These are phyloP conservation scores for Dioszegia hungarica DNA, from an alignment of 768 basidiomycete genomes.

Conservation along the genomic window DNA sequence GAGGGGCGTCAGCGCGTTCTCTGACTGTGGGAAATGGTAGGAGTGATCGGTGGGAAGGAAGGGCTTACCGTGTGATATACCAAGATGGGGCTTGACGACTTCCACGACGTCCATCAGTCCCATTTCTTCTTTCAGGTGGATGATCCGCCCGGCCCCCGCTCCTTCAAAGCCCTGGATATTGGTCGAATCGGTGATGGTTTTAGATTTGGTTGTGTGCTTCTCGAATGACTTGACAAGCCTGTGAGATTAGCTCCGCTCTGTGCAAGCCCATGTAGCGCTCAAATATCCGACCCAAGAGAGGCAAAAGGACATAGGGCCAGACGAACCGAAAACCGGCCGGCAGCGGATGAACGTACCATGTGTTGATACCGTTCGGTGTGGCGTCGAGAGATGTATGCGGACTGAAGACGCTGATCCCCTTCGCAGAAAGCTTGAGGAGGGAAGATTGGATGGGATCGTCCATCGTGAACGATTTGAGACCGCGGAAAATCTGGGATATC, in stretches of 20 bases:
- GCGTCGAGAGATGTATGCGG: constrained; percentile 86
- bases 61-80: constrained; percentile 58
- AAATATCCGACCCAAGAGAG: too few species aligned
- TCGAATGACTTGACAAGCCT: constrained; percentile 41
- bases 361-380: constrained; percentile 75
- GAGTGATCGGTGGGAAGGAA: too few species aligned
- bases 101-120: constrained; percentile 59
- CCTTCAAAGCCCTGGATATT: constrained; percentile 38
- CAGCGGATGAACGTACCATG: neutral
- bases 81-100: constrained; percentile 67
- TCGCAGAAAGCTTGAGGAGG: constrained; percentile 70
- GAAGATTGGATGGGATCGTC: constrained; percentile 71
- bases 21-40: neutral
- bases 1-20: neutral
- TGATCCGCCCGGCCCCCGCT: constrained; percentile 63
- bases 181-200: constrained; percentile 19
- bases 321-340: too few species aligned
- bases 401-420: constrained; percentile 77
- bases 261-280: too few species aligned
- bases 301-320: too few species aligned
- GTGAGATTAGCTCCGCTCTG: neutral
- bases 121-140: constrained; percentile 60
- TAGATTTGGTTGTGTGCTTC: constrained; percentile 5
- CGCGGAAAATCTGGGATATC: constrained; percentile 59
- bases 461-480: constrained; percentile 69